phyloP scores from a whole-genome alignment of 257 asterid genomes.

The Capsicum pubescens region DNA sequence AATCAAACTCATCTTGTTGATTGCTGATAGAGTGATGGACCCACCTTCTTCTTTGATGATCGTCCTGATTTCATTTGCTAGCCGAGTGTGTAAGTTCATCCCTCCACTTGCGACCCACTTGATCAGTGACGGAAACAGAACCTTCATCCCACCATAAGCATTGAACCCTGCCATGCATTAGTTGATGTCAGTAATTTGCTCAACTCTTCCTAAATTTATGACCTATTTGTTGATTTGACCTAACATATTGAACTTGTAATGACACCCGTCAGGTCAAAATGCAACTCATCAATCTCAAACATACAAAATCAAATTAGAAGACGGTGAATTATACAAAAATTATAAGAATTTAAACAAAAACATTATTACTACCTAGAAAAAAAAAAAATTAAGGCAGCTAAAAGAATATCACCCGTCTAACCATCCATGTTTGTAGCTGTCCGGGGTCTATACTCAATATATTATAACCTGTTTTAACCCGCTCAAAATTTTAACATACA shows the following conservation, averaged over 20 bases:
- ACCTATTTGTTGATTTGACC: too few relatives aligned
- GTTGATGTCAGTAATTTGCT: too few relatives aligned
- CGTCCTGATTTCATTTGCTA: slow-evolving; percentile 58
- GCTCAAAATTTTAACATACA: too few relatives aligned
- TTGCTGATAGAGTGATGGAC: slow-evolving; percentile 40
- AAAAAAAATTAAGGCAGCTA: too few relatives aligned
- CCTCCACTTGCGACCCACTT: slow-evolving; percentile 76
- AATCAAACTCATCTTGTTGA: slow-evolving; percentile 55
- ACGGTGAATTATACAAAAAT: too few relatives aligned
- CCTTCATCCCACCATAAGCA: slow-evolving; percentile 89
- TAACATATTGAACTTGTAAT: background rate
- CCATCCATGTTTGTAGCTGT: too few relatives aligned
- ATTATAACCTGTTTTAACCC: too few relatives aligned
- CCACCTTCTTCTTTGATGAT: slow-evolving; percentile 55
- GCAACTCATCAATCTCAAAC: background rate
- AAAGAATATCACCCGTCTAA: too few relatives aligned
- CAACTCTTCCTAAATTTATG: background rate
- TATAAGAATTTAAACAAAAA: too few relatives aligned
- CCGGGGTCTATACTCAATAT: too few relatives aligned
- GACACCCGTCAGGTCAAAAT: background rate
- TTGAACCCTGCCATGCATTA: slow-evolving; percentile 48
- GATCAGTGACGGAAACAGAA: slow-evolving; percentile 57
- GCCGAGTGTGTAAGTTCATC: slow-evolving; percentile 55
- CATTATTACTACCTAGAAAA: too few relatives aligned
- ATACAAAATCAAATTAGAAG: background rate